Percentiles rank a stretch among this genome's conserved stretches.
These are phyloP conservation scores for Wallacemonas collosoma DNA, from an alignment of 208 protist species.

Conservation along the genomic window DNA sequence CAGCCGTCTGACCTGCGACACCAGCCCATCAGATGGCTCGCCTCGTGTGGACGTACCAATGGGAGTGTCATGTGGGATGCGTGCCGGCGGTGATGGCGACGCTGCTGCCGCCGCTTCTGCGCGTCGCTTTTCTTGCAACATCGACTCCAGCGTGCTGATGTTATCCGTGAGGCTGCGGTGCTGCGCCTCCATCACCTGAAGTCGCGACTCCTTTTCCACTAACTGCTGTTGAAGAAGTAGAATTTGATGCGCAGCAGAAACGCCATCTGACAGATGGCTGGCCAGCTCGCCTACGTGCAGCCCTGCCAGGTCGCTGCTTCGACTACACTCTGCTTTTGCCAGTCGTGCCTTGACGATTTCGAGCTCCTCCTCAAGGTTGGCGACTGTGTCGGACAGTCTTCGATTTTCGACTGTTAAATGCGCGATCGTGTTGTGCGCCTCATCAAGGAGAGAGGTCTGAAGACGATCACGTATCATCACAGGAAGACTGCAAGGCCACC, in stretches of 20 bases:
- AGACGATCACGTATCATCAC: conserved; percentile 28
- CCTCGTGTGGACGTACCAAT: neutral
- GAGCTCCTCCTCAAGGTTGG: neutral
- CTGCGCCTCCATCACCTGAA: conserved; percentile 23
- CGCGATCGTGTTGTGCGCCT: conserved; percentile 25
- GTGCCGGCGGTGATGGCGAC: neutral
- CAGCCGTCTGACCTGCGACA: conserved; percentile 9
- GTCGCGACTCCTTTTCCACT: conserved; percentile 17
- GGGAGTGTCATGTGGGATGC: neutral
- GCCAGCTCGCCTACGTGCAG: too few relatives aligned
- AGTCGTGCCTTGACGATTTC: neutral
- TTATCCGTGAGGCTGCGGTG: neutral
- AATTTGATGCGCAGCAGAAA: conserved; percentile 21
- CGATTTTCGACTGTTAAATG: conserved; percentile 37
- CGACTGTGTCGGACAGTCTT: conserved; percentile 18
- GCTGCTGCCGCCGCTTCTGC: neutral
- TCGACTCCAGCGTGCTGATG: neutral
- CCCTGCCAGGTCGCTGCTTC: too few relatives aligned
- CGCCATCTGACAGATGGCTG: too few relatives aligned
- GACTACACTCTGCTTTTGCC: conserved; percentile 13
- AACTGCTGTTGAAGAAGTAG: conserved; percentile 37
- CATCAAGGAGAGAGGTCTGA: conserved; percentile 23
- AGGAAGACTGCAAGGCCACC: conserved; percentile 18
- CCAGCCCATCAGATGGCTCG: neutral
- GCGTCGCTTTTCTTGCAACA: conserved; percentile 5